These are phyloP conservation scores for Adansonia madagascariensis DNA, from an alignment of 441 rosid species.

Conservation along the genomic window DNA sequence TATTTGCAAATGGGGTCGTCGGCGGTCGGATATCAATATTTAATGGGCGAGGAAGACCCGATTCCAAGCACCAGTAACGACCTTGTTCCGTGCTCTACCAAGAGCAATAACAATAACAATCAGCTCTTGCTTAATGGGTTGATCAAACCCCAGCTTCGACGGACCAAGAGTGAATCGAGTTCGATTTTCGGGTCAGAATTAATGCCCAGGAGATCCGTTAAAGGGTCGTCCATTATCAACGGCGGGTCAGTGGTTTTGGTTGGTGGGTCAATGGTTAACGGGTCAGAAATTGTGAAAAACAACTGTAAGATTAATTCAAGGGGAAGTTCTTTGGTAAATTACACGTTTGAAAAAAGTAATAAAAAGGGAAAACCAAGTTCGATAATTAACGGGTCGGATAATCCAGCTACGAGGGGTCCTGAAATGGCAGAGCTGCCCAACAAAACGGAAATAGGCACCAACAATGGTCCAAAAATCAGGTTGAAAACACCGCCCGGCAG, in stretches of 20 bases:
- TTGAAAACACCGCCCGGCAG: neutral
- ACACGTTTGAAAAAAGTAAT: neutral
- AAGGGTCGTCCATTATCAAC: constrained; percentile 1
- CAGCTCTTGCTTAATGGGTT: constrained; percentile 30
- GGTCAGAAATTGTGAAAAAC: constrained; percentile 9
- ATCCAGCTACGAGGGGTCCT: neutral
- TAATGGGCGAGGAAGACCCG: constrained; percentile 55
- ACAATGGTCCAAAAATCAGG: neutral
- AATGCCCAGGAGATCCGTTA: neutral
- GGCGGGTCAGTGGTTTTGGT: constrained; percentile 15
- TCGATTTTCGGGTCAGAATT: constrained; percentile 45
- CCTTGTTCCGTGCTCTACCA: constrained; percentile 15
- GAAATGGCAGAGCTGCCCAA: neutral
- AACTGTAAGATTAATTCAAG: neutral
- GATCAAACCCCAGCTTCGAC: constrained; percentile 52
- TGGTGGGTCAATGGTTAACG: constrained; percentile 34
- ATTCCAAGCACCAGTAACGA: constrained; percentile 30
- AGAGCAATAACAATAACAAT: constrained; percentile 16
- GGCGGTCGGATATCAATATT: constrained; percentile 66
- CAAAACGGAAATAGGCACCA: neutral
- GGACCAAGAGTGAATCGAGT: constrained; percentile 67
- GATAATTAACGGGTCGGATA: constrained; percentile 23
- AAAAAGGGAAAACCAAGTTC: constrained; percentile 24
- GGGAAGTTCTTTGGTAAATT: constrained; percentile 37
- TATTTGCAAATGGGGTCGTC: constrained; percentile 57